Evolutionary conservation across 257 asterid genomes (phyloP).

Genomic region (Nemophila menziesii): DNA sequence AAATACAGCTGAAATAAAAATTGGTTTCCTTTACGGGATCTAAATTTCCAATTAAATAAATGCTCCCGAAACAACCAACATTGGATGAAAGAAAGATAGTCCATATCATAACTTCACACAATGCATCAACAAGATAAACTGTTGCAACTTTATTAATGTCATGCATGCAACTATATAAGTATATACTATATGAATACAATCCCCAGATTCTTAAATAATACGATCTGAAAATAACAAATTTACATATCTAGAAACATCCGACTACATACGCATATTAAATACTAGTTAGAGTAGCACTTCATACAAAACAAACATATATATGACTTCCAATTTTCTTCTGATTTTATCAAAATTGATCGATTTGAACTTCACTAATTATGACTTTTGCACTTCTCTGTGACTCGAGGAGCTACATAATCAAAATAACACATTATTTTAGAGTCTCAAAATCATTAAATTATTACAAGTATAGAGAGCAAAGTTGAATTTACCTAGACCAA

Average conservation of each 20-base stretch:
- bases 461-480: no score
- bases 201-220: neutral
- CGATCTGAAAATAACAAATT: no score
- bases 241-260: no score
- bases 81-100: neutral
- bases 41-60: neutral
- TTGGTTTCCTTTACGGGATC: no score
- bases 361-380: slow-evolving; percentile 12
- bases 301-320: no score
- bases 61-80: neutral
- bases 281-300: no score
- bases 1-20: no score
- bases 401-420: slow-evolving; percentile 20
- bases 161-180: neutral
- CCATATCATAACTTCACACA: neutral
- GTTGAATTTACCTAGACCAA: slow-evolving; percentile 33
- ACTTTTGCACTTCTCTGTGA: slow-evolving; percentile 21
- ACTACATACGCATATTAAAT: no score
- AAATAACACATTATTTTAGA: no score
- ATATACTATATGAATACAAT: no score
- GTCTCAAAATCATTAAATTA: no score
- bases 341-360: slow-evolving; percentile 4
- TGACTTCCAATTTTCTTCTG: slow-evolving; percentile 2
- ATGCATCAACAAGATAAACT: neutral
- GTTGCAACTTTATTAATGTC: neutral